These are phyloP conservation scores for Baorangia bicolor DNA, from an alignment of 768 basidiomycete species.

Conservation along the genomic window DNA sequence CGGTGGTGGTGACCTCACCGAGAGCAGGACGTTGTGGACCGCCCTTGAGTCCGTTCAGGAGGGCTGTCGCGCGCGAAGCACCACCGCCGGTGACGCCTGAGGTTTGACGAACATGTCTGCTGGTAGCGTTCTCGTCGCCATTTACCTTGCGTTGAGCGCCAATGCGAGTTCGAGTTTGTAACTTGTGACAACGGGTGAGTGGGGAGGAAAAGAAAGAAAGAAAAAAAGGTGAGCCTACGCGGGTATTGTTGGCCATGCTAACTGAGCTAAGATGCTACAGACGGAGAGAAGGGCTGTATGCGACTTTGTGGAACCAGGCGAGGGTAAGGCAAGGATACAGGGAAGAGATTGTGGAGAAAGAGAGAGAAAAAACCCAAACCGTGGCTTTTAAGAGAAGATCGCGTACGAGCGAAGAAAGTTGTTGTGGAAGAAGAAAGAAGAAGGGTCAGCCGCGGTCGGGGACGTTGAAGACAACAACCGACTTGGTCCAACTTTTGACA, in stretches of 20 bases:
- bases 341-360: conserved; percentile 33
- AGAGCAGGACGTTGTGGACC: conserved; percentile 68
- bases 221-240: conserved; percentile 42
- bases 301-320: conserved; percentile 12
- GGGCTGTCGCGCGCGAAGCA: conserved; percentile 49
- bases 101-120: conserved; percentile 61
- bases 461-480: conserved; percentile 24
- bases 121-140: conserved; percentile 76
- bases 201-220: background rate
- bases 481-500: conserved; percentile 18
- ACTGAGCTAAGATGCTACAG: conserved; percentile 25
- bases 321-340: conserved; percentile 15
- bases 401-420: conserved; percentile 22
- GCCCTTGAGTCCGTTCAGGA: conserved; percentile 47
- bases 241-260: conserved; percentile 58
- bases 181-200: conserved; percentile 37
- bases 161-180: conserved; percentile 64
- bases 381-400: conserved; percentile 24
- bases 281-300: conserved; percentile 3
- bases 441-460: conserved; percentile 37
- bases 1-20: conserved; percentile 76
- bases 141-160: conserved; percentile 65
- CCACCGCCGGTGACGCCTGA: conserved; percentile 48
- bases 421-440: conserved; percentile 20
- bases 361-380: conserved; percentile 31